Evolutionary conservation across 306 rosid species (phyloP), one percentile per base, ranked within the genome.

Genomic region (Purshia tridentata): DNA sequence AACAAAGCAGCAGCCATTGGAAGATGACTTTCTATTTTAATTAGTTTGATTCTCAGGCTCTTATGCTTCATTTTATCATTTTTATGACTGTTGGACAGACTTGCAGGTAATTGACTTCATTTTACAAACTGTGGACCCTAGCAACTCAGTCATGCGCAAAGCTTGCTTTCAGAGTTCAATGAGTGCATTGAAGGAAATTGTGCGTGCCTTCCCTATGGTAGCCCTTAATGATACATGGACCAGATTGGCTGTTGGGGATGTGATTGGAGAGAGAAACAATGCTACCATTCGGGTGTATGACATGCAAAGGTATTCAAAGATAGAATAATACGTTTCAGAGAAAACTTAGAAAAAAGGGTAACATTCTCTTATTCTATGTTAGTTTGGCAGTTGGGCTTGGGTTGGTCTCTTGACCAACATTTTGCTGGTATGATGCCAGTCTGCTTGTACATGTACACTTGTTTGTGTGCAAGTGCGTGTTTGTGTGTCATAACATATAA

Each of bases 131-230:
- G 77, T 91, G 75, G 98, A 94, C 76, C 97, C 96, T 20, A 91
- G 97, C 89, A 94, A 94, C 87, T 83, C 97, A 47, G 96, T 89
- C 78, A 85, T 94, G 90, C 95, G 98, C 72, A 91, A 86, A 84
- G 76, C 85, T 61, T 94, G 96, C 85, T 88, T 79, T 81, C 97
- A 94, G 79, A 94, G 90, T 70, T 89, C 98, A 78, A 85, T 91
- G 92, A 84, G 91, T 55, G 91, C 97, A 75, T 75, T 94, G 48
- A 94, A 81, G 82, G 98, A 94, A 84, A 88, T 94, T 76, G 92
- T 79, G 41, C 96, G 84, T 57, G 87, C 81, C 67, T 94, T 89
- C 78, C 98, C 98, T 19, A 91, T 94, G 98, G 97, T 86, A 73
- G 87, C 96, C 65, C 76, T 94, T 74, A 94, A 88, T 81, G 96